Evolutionary conservation across 148 eudicot genomes (phyloP).

Genomic region (Chenopodium berlandieri): DNA sequence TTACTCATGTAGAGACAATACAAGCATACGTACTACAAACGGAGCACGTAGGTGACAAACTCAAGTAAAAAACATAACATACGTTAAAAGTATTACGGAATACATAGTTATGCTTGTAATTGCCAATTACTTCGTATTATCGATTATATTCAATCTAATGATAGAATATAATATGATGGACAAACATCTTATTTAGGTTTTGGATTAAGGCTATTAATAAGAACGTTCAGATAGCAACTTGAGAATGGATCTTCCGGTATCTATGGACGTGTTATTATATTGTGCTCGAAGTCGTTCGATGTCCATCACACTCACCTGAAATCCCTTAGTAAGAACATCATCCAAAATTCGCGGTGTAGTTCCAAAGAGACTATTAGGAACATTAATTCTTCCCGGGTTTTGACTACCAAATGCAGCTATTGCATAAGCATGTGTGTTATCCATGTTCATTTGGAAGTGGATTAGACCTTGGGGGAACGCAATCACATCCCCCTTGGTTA

Average conservation of each 20-base stretch:
- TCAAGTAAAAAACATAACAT: too few relatives aligned
- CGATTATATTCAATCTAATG: too few relatives aligned
- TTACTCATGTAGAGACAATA: too few relatives aligned
- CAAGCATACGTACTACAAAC: too few relatives aligned
- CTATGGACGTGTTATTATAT: background rate
- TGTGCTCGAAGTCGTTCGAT: constrained; percentile 6
- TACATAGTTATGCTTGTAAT: too few relatives aligned
- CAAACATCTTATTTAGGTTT: too few relatives aligned
- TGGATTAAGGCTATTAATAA: background rate
- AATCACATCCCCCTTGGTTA: constrained; percentile 12
- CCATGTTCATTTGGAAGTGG: constrained; percentile 23
- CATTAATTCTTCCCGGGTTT: constrained; percentile 4
- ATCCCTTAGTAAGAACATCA: constrained; percentile 26
- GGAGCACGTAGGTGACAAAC: too few relatives aligned
- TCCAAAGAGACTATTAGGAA: constrained; percentile 17
- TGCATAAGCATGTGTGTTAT: background rate
- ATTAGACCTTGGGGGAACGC: constrained; percentile 26
- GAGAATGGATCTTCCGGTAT: constrained; percentile 11
- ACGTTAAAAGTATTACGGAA: too few relatives aligned
- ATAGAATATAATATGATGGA: too few relatives aligned
- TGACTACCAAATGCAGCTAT: constrained; percentile 24
- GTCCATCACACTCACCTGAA: constrained; percentile 4
- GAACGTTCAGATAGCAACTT: background rate
- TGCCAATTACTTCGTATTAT: too few relatives aligned
- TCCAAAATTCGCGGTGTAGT: background rate